Evolutionary conservation across 495 filamentous ascomycete genomes (phyloP).

Genomic region (Terfezia boudieri): DNA sequence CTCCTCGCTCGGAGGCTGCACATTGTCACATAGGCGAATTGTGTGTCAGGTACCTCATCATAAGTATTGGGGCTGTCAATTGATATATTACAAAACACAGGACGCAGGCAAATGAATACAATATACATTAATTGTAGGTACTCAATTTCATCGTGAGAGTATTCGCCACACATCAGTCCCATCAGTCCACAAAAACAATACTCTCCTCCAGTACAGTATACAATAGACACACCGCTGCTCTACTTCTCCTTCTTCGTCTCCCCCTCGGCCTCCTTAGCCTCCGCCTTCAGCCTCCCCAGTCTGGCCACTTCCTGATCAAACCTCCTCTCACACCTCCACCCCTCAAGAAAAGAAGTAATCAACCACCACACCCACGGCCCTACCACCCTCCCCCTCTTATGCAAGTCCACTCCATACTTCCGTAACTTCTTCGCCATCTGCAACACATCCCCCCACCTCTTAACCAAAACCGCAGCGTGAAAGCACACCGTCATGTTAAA

Average conservation of each 20-base stretch:
- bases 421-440: conserved; percentile 9
- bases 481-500: conserved; percentile 13
- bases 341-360: conserved; percentile 9
- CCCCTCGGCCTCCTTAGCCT: not conserved
- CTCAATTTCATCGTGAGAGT: too few species aligned
- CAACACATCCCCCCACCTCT: conserved; percentile 16
- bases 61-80: too few species aligned
- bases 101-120: too few species aligned
- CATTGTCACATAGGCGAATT: too few species aligned
- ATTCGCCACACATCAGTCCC: too few species aligned
- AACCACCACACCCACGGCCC: conserved; percentile 13
- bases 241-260: not conserved
- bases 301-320: conserved; percentile 13
- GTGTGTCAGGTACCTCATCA: too few species aligned
- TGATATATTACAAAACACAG: too few species aligned
- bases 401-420: conserved; percentile 12
- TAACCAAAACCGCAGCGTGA: conserved; percentile 15
- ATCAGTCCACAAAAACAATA: too few species aligned
- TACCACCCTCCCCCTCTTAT: not conserved
- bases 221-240: not conserved
- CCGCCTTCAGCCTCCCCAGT: conserved; percentile 10
- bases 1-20: too few species aligned
- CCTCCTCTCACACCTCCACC: conserved; percentile 16
- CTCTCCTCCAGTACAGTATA: too few species aligned
- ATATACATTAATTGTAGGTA: too few species aligned